Evolutionary conservation across 2,329 filamentous ascomycete species (phyloP).

Genomic region (Colletotrichum tabaci): DNA sequence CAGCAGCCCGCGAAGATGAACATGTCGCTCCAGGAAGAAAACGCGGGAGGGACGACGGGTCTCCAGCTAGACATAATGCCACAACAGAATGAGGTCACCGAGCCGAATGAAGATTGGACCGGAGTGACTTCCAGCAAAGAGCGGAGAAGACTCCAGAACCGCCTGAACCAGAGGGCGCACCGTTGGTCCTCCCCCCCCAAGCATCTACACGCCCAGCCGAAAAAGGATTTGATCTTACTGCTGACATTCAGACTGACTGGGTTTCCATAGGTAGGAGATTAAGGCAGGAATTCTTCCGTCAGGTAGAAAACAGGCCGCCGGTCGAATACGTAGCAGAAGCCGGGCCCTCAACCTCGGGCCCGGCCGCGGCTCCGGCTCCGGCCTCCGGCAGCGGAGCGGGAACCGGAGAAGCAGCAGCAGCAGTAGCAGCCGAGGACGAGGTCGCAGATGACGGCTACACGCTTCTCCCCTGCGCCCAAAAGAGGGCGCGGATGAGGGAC

Average conservation of each 20-base stretch:
- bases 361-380: too few species aligned
- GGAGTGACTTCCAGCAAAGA: constrained; percentile 30
- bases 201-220: too few species aligned
- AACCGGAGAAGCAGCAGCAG: too few species aligned
- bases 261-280: constrained; percentile 11
- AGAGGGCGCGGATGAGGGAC: neutral
- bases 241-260: too few species aligned
- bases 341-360: neutral
- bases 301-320: neutral
- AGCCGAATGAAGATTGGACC: constrained; percentile 24
- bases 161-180: constrained; percentile 32
- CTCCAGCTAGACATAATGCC: neutral
- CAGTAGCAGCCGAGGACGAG: neutral
- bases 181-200: constrained; percentile 11
- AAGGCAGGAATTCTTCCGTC: neutral
- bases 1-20: neutral
- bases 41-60: neutral
- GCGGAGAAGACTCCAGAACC: constrained; percentile 33
- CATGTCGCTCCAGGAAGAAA: neutral
- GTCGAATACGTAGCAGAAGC: neutral
- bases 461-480: constrained; percentile 7
- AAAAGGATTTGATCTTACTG: too few species aligned
- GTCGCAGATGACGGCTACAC: constrained; percentile 8
- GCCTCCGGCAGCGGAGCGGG: too few species aligned
- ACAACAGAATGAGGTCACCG: neutral